Conservation (phyloP, 257 asterid genomes). For the Mentha longifolia region DNA sequence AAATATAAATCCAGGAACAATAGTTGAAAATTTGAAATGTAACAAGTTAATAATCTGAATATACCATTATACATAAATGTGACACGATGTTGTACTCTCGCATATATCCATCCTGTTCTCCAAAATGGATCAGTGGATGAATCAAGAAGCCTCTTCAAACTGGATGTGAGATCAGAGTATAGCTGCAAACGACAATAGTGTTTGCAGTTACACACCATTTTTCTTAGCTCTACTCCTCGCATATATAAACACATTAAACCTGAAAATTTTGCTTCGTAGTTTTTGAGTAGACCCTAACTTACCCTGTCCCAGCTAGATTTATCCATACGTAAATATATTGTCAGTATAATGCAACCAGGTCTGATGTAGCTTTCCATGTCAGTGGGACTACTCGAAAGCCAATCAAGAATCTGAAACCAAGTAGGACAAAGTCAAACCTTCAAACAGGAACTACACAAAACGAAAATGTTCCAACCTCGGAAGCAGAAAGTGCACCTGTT, state of each 20-base stretch:
- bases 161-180: constrained; percentile 61
- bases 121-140: constrained; percentile 75
- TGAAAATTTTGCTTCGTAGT: constrained; percentile 10
- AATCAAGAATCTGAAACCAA: constrained; percentile 82
- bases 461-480: constrained; percentile 17
- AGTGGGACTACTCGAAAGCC: constrained; percentile 91
- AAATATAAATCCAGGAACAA: constrained; percentile 9
- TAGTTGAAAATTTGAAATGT: constrained; percentile 18
- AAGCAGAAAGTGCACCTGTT: constrained; percentile 61
- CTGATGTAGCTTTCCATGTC: constrained; percentile 94
- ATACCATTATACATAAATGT: constrained; percentile 81
- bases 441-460: constrained; percentile 24
- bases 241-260: background rate
- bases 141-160: constrained; percentile 78
- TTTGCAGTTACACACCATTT: constrained; percentile 9
- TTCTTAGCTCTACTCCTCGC: constrained; percentile 1
- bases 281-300: constrained; percentile 25
- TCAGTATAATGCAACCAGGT: constrained; percentile 90
- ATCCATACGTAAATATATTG: constrained; percentile 83
- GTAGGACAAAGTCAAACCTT: constrained; percentile 25
- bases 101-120: constrained; percentile 87
- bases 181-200: constrained; percentile 56
- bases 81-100: constrained; percentile 67
- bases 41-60: constrained; percentile 19
- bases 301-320: constrained; percentile 83